Base-by-base conservation (phyloP, 768 basidiomycete species). In the Artomyces pyxidatus region DNA sequence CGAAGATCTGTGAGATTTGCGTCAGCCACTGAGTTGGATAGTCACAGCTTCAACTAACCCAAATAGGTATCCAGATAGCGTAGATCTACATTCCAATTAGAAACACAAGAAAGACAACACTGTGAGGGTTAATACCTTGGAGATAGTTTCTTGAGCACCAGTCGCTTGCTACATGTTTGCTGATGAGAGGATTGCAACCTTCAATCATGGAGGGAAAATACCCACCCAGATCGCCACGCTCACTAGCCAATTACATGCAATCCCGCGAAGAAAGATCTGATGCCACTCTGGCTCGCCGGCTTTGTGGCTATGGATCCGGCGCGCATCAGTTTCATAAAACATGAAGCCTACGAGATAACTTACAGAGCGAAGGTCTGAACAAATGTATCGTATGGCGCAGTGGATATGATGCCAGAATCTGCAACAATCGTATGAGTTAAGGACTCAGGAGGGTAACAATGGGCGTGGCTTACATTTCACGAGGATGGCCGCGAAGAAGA, bases 191-290 rank as follows among this genome's bases (percentile, higher is more conserved):
- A 9, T n/a, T 17, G 3, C 41, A 25, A 42, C 4, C 30, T 37
- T 26, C 23, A 4, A 29, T 19, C 27, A 50, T n/a, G n/a, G n/a
- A n/a, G 4, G n/a, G 3, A 21, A 30, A 21, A 8, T 17, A 63
- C 81, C 25, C 48, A 84, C 85, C 83, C 85, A 87, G 48, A 87
- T 68, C 2, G 83, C 85, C 5, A 85, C 64, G 51, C 74, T 83
- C 30, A 87, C 85, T 1, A 87, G 70, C 83, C 83, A 87, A 55
- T 87, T 87, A 55, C 85, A 87, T 6, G 76, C 85, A 53, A 87
- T 83, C 0, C 84, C 85, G 14, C 83, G 70, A 17, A 87, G 64
- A 65, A 87, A 80, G 30, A 87, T 81, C 59, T 87, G 78, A 60
- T 85, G 71, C 83, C 83, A 87, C 27, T 71, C 63, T 2, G 85